Base-by-base conservation (phyloP, 352 stramenopile species). In the Pythium sp. region DNA sequence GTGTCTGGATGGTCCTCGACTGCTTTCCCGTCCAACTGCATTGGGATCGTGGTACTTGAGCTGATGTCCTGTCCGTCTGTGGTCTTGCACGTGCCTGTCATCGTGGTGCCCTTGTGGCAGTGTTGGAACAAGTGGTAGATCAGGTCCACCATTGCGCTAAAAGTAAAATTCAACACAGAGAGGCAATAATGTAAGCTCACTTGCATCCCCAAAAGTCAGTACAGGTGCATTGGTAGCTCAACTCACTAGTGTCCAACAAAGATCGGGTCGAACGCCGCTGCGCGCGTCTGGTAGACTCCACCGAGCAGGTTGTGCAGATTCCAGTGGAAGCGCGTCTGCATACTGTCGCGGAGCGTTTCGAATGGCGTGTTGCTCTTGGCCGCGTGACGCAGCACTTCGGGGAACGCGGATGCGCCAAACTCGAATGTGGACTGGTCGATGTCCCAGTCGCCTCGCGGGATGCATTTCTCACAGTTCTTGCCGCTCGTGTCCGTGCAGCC, bases 91-190 rank as follows among this genome's bases (percentile, higher is more conserved):
- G 72, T 67, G 0, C 73, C 73, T 0, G 78, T 77, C 18, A 92
- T 60, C 58, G 66, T 57, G 64, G 71, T 22, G 51, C 62, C 82
- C 64, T 75, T 72, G 55, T 79, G 84, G 69, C 82, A 92, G 47
- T 71, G 78, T 65, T 90, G 81, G 60, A 82, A 81, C 58, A 91
- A 79, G 46, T 83, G 81, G 61, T 89, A 92, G 49, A 90, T 63
- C 64, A 87, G 72, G 28, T 90, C 84, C 5, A 86, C 34, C 68
- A 79, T 87, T 26, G 82, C 73, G 55, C 67, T 81, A 30, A 53
- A 38, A 66, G 12, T n/a, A 55, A 65, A 55, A 65, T 0, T 58
- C 47, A 62, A 54, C 11, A 43, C 49, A 61, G 53, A 46, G 4
- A 53, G 3, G 24, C 53, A 28, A 58, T 1, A 55, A 20, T 56